Evolutionary conservation across 1,139 yeast species (phyloP).

Genomic region (Yamadazyma diospyri): DNA sequence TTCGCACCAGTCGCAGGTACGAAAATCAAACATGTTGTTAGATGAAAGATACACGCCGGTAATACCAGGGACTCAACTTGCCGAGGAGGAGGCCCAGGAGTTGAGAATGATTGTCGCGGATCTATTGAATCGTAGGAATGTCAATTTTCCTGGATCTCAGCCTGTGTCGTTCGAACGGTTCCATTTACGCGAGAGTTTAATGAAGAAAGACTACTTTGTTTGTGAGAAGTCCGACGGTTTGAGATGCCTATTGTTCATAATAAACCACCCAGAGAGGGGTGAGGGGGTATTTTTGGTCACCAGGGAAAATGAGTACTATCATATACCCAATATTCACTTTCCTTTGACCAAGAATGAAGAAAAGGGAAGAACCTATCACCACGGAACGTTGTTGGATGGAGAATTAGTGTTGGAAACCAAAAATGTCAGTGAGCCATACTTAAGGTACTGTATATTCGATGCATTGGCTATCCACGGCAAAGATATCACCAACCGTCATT

Average conservation of each 20-base stretch:
- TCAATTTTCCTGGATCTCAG: conserved; percentile 82
- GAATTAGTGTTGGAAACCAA: conserved; percentile 68
- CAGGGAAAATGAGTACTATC: conserved; percentile 81
- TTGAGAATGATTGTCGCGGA: conserved; percentile 68
- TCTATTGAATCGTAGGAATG: conserved; percentile 52
- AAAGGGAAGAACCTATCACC: conserved; percentile 58
- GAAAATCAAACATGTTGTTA: conserved; percentile 5
- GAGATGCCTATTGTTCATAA: conserved; percentile 66
- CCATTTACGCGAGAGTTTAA: conserved; percentile 63
- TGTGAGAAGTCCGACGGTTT: conserved; percentile 97
- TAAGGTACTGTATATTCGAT: conserved; percentile 85
- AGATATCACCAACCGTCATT: conserved; percentile 61
- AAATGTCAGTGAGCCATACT: conserved; percentile 43
- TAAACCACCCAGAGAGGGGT: conserved; percentile 68
- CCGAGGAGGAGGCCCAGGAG: conserved; percentile 66
- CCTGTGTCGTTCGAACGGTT: conserved; percentile 85
- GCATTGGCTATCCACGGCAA: conserved; percentile 81
- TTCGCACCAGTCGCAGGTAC: conserved; percentile 2
- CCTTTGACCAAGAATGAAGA: conserved; percentile 54
- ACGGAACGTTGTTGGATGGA: conserved; percentile 89
- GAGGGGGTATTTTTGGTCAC: conserved; percentile 78
- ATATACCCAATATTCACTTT: conserved; percentile 80
- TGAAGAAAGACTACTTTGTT: conserved; percentile 67
- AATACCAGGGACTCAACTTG: conserved; percentile 79
- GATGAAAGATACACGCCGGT: conserved; percentile 67